Conservation (phyloP, 352 stramenopile genomes). For the Hyaloperonospora brassicae region DNA sequence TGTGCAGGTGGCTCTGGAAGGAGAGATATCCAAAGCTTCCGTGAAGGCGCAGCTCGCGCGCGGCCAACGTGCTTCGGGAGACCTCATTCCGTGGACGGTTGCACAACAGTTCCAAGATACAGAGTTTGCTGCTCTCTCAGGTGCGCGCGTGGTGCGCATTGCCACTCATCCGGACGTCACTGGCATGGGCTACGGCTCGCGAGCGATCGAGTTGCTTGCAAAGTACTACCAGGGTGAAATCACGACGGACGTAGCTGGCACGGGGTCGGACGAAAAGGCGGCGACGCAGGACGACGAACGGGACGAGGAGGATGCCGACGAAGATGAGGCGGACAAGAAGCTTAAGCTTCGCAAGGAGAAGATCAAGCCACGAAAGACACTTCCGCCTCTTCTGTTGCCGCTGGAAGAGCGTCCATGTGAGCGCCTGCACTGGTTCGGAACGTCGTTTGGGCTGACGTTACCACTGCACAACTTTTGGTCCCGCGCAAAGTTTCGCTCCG, state of each 20-base stretch:
- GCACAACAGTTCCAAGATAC: constrained; percentile 99
- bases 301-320: constrained; percentile 16
- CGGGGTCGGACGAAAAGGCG: constrained; percentile 25
- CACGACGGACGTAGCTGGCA: constrained; percentile 34
- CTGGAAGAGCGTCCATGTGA: constrained; percentile 92
- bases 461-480: constrained; percentile 97
- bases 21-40: constrained; percentile 93
- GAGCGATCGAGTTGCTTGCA: constrained; percentile 92
- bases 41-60: constrained; percentile 92
- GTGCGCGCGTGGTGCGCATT: constrained; percentile 96
- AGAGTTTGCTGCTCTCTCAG: constrained; percentile 95
- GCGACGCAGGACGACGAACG: constrained; percentile 23
- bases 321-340: constrained; percentile 43
- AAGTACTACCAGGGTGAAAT: constrained; percentile 98
- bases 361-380: constrained; percentile 92
- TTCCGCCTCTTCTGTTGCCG: constrained; percentile 94
- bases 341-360: constrained; percentile 71
- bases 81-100: constrained; percentile 99
- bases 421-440: constrained; percentile 97
- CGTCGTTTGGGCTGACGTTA: constrained; percentile 96
- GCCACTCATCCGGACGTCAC: constrained; percentile 95
- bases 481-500: constrained; percentile 87
- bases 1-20: constrained; percentile 96
- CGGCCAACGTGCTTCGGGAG: constrained; percentile 94
- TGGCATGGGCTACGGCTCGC: constrained; percentile 96